A percentile compares a stretch with the other conserved stretches of the same genome.
Evolutionary conservation across 2,329 filamentous ascomycete genomes (phyloP).

Genomic region (Chaetomium sp.): DNA sequence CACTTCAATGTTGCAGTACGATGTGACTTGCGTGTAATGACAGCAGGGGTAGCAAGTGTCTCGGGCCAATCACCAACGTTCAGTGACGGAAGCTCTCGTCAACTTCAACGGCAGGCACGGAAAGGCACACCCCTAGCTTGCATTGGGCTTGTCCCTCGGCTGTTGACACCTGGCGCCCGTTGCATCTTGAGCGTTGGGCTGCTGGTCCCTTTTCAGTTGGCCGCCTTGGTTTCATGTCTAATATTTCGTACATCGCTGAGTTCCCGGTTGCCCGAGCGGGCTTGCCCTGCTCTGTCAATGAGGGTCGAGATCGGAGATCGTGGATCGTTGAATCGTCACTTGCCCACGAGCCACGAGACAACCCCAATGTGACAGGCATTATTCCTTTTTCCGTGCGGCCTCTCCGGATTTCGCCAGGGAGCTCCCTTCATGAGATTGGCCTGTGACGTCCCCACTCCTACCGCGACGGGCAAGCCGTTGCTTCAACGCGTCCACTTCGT

Average conservation of each 20-base stretch:
- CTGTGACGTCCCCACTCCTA: not conserved
- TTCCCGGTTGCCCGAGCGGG: not conserved
- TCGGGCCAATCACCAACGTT: constrained; percentile 5
- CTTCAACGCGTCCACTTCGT: constrained; percentile 7
- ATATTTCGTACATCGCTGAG: not conserved
- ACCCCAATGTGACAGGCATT: not conserved
- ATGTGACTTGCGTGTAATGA: not conserved
- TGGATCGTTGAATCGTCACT: not conserved
- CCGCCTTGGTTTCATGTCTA: not conserved
- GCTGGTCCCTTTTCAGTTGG: not conserved
- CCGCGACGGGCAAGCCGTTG: constrained; percentile 5
- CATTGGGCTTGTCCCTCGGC: not conserved
- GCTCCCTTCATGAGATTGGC: not conserved
- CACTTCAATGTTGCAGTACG: not conserved
- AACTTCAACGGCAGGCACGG: not conserved
- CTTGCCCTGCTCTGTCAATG: no score
- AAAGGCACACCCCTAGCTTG: no score
- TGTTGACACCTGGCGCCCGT: no score
- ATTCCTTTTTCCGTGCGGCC: not conserved
- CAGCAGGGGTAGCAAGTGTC: not conserved
- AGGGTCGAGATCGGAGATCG: not conserved
- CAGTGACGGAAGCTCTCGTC: constrained; percentile 2
- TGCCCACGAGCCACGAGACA: not conserved
- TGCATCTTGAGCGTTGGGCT: no score
- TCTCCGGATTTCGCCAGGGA: not conserved